Conservation (phyloP, 495 filamentous ascomycete genomes). For the Aspergillus nanangensis region DNA sequence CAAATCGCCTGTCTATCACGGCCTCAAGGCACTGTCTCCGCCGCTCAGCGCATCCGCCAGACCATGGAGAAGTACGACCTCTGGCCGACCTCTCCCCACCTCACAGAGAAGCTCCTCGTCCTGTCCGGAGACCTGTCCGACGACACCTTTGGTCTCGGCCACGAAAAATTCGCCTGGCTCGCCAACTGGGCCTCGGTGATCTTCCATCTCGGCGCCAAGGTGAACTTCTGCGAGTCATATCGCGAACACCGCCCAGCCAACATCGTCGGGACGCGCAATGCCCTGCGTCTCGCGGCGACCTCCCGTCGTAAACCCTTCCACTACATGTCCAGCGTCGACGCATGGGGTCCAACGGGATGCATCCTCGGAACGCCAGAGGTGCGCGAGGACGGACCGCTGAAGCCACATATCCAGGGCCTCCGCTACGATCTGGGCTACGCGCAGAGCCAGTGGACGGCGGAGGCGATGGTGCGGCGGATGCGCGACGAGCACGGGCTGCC, state of each 20-base stretch:
- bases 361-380: conserved; percentile 3
- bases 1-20: conserved; percentile 11
- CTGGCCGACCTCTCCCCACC: background rate
- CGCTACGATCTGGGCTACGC: conserved; percentile 19
- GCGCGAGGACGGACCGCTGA: conserved; percentile 10
- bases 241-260: conserved; percentile 12
- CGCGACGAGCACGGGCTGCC: conserved; percentile 14
- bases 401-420: conserved; percentile 5
- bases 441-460: conserved; percentile 17
- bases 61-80: conserved; percentile 11
- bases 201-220: conserved; percentile 17
- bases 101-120: conserved; percentile 6
- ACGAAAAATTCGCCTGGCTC: conserved; percentile 6
- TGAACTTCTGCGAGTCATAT: conserved; percentile 21
- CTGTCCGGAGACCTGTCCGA: conserved; percentile 12
- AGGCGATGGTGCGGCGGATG: conserved; percentile 14
- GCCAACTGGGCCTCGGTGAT: conserved; percentile 10
- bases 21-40: background rate
- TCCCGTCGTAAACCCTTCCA: conserved; percentile 18
- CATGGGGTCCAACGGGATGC: conserved; percentile 9
- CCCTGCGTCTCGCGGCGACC: conserved; percentile 6
- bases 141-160: conserved; percentile 1
- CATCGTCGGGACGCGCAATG: conserved; percentile 13
- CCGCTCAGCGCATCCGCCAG: background rate
- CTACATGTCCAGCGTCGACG: conserved; percentile 18